A percentile compares a stretch with the other conserved stretches of the same genome.
phyloP scores from a whole-genome alignment of 768 basidiomycete species.

The Amanita phalloides region DNA sequence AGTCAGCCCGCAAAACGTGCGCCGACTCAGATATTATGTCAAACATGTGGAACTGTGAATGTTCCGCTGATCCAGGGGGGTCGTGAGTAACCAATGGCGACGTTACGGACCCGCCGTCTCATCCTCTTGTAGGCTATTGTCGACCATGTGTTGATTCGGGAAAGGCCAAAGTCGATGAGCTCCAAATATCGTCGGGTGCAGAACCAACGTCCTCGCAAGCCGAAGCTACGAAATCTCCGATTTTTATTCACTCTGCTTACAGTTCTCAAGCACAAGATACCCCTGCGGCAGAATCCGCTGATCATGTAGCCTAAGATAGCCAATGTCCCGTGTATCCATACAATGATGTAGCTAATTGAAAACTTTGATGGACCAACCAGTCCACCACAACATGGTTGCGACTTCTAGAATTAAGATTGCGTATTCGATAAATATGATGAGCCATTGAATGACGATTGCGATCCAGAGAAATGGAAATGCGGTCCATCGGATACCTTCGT shows the following conservation, averaged over 20 bases:
- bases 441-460: constrained; percentile 57
- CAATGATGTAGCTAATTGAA: constrained; percentile 17
- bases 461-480: constrained; percentile 54
- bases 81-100: constrained; percentile 33
- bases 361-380: constrained; percentile 57
- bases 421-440: constrained; percentile 49
- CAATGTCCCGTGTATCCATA: constrained; percentile 4
- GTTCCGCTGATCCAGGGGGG: constrained; percentile 73
- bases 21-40: constrained; percentile 31
- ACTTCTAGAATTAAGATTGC: constrained; percentile 46
- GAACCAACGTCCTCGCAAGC: not conserved
- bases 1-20: not conserved
- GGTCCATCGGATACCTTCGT: constrained; percentile 53
- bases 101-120: not conserved
- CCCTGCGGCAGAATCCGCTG: not conserved
- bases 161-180: constrained; percentile 19
- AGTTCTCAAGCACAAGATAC: constrained; percentile 1
- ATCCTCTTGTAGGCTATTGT: constrained; percentile 44
- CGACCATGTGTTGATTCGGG: constrained; percentile 55
- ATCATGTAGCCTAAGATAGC: not conserved
- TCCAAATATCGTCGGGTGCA: not conserved
- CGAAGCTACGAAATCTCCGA: not conserved
- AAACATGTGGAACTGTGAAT: constrained; percentile 51
- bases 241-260: constrained; percentile 4
- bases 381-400: constrained; percentile 62